Base-by-base conservation (phyloP, 1,284 basidiomycete species). In the Trichosporon ovoides region DNA sequence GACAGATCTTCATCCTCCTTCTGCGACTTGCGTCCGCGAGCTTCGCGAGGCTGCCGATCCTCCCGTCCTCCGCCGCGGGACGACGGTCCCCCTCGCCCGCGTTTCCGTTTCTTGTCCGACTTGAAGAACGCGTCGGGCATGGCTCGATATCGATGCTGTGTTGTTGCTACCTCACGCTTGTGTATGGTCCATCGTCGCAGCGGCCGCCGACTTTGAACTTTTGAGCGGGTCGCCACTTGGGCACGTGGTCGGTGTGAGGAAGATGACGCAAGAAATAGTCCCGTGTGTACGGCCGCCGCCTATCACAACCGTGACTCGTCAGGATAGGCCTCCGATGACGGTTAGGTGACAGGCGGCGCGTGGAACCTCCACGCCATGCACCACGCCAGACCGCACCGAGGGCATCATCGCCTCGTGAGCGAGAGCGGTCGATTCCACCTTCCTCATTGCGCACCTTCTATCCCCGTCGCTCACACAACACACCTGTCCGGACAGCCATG, bases 61-160 rank as follows among this genome's bases (percentile, higher is more conserved):
- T 14, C 46, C 13, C 56, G 35, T 13, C 53, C 52, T 31, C 60
- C 38, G n/a, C 36, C 59, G 22, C 38, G 64, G 57, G 13, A 66
- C 14, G 66, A 34, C 75, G 70, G n/a, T 71, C 68, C 57, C 3
- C 56, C 56, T 7, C 53, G 56, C n/a, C 61, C 51, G 22, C 88
- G 82, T 71, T 90, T 90, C 37, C 85, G 80, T 61, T 81, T 80
- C 75, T 87, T 88, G 48, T 82, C 78, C 12, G 82, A 80, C 19
- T 84, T 79, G 77, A 91, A 91, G 80, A 91, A 91, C n/a, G 86
- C 75, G 81, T 90, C 88, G 46, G 86, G 84, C 88, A 90, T 90
- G 19, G 46, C 53, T 22, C 49, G 53, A 24, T 16, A 34, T 22
- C n/a, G 53, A 3, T 38, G 31, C 33, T 38, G 31, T 37, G 48